A percentile compares a stretch with the other conserved stretches of the same genome.
phyloP scores from a whole-genome alignment of 164 flowering plant genomes.

The Chloranthus sessilifolius region DNA sequence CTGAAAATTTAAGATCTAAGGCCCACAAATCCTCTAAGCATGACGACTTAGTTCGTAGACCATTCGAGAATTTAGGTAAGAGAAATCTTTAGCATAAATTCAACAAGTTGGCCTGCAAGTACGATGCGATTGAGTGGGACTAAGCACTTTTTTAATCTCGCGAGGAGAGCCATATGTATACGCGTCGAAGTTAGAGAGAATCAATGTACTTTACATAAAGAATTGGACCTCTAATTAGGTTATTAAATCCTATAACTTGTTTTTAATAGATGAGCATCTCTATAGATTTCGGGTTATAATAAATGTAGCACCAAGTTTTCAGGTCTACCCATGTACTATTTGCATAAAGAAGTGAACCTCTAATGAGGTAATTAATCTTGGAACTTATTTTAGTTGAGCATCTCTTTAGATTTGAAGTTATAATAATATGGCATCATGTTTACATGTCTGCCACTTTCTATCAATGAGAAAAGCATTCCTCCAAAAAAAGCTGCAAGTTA shows the following conservation, averaged over 20 bases:
- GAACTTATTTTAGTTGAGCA: conserved; percentile 2
- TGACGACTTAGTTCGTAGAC: too few species aligned
- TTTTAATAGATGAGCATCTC: conserved; percentile 9
- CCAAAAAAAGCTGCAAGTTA: background rate
- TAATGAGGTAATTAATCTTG: conserved; percentile 5
- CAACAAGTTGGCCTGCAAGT: too few species aligned
- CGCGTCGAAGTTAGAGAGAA: conserved; percentile 7
- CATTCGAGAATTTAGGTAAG: too few species aligned
- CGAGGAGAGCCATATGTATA: background rate
- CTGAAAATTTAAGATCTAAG: too few species aligned
- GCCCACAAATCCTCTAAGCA: too few species aligned
- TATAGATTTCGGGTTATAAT: conserved; percentile 5
- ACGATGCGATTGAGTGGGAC: conserved; percentile 3
- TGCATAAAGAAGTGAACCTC: background rate
- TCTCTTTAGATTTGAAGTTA: conserved; percentile 8
- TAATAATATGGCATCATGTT: conserved; percentile 6
- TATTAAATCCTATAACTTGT: background rate
- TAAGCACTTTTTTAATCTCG: conserved; percentile 5
- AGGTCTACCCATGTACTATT: conserved; percentile 12
- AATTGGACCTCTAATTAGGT: conserved; percentile 1
- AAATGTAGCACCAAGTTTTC: conserved; percentile 5
- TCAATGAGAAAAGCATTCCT: conserved; percentile 2
- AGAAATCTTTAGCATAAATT: too few species aligned
- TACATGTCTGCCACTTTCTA: conserved; percentile 12
- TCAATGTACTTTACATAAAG: conserved; percentile 1